Percentiles rank a stretch among this genome's conserved stretches.
Evolutionary conservation across 2,329 filamentous ascomycete genomes (phyloP).

Genomic region (Waltergamsia citrina): DNA sequence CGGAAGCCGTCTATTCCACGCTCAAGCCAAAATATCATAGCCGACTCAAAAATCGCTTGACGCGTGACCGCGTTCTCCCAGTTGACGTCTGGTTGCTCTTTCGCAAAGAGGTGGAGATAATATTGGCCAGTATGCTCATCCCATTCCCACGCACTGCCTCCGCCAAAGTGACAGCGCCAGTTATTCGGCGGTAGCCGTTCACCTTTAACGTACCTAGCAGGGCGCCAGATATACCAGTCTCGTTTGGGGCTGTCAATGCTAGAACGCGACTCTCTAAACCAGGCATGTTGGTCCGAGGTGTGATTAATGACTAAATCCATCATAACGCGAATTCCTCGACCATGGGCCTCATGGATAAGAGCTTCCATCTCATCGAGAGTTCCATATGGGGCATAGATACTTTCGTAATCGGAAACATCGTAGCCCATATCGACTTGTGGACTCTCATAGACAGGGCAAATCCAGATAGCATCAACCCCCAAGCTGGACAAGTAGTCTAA

Average conservation of each 20-base stretch:
- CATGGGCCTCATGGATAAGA: conserved; percentile 50
- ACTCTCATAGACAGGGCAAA: conserved; percentile 35
- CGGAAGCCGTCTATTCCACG: conserved; percentile 58
- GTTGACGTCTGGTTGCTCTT: conserved; percentile 68
- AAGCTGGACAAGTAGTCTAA: conserved; percentile 46
- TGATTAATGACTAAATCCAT: conserved; percentile 70
- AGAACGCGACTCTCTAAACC: conserved; percentile 47
- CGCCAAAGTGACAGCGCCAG: conserved; percentile 33
- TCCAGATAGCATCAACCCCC: conserved; percentile 50
- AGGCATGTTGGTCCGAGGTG: conserved; percentile 47
- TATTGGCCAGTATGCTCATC: conserved; percentile 39
- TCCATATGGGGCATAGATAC: conserved; percentile 57
- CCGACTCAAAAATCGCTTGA: conserved; percentile 54
- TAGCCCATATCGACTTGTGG: conserved; percentile 63
- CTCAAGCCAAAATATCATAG: conserved; percentile 67
- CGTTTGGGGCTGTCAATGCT: conserved; percentile 43
- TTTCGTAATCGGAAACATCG: conserved; percentile 60
- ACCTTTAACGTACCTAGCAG: conserved; percentile 44
- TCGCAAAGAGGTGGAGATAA: conserved; percentile 60
- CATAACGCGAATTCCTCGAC: conserved; percentile 57
- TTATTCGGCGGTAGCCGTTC: conserved; percentile 53
- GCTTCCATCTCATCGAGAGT: conserved; percentile 56
- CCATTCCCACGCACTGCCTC: conserved; percentile 38
- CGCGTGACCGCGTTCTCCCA: conserved; percentile 63
- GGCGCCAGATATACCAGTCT: conserved; percentile 58